Conservation (phyloP, 768 basidiomycete genomes). For the Pleurotus tuber-regium region DNA sequence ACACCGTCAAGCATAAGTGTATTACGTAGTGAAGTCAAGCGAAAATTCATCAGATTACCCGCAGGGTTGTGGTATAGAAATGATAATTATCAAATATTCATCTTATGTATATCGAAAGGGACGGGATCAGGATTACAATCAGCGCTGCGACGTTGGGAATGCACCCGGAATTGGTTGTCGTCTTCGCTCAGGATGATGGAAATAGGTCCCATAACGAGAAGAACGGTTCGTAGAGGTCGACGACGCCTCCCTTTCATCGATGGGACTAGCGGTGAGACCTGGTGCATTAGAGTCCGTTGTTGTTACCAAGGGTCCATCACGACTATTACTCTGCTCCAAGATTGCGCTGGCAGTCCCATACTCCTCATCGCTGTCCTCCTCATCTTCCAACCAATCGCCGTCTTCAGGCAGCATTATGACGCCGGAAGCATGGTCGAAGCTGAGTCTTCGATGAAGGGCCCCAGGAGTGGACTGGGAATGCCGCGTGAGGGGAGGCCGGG, state of each 20-base stretch:
- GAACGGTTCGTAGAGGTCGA: constrained; percentile 36
- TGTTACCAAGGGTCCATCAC: constrained; percentile 10
- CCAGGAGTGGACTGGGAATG: constrained; percentile 20
- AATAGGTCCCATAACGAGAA: constrained; percentile 76
- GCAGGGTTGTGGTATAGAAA: no score
- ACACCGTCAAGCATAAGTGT: no score
- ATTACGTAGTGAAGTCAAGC: no score
- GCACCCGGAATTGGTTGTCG: constrained; percentile 59
- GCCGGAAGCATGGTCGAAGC: constrained; percentile 84
- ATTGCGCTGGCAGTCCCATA: constrained; percentile 35
- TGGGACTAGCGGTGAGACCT: neutral
- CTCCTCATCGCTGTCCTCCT: constrained; percentile 45
- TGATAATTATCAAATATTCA: no score
- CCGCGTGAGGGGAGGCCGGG: constrained; percentile 28
- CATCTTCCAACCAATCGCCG: constrained; percentile 58
- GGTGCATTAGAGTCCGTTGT: neutral
- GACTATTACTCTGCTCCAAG: constrained; percentile 11
- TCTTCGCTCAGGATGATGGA: constrained; percentile 80
- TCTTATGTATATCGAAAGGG: no score
- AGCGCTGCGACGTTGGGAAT: constrained; percentile 34
- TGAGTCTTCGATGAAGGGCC: constrained; percentile 58
- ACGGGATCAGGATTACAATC: neutral
- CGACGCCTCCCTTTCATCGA: constrained; percentile 15
- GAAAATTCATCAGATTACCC: no score
- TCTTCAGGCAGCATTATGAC: constrained; percentile 87